phyloP scores from a whole-genome alignment of 176 grass and related monocot genomes.

The Phoenix roebelenii region DNA sequence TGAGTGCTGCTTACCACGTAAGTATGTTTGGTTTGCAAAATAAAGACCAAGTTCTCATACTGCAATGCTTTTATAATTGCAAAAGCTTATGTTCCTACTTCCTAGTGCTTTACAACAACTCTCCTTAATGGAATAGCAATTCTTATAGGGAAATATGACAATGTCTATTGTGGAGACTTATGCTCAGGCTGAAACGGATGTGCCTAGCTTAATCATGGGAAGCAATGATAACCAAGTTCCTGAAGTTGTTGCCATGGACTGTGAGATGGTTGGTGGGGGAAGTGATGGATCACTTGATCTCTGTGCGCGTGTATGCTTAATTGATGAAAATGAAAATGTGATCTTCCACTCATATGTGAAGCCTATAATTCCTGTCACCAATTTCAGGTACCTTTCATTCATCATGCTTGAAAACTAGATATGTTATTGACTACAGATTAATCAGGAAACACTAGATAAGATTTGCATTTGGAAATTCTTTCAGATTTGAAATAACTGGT shows the following conservation, averaged over 20 bases:
- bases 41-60: too few relatives aligned
- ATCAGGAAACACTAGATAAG: too few relatives aligned
- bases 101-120: too few relatives aligned
- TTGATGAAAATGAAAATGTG: conserved; percentile 27
- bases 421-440: too few relatives aligned
- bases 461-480: not conserved
- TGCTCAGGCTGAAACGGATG: not conserved
- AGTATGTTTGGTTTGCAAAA: not conserved
- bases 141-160: not conserved
- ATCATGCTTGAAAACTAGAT: too few relatives aligned
- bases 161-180: conserved; percentile 2
- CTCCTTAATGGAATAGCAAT: not conserved
- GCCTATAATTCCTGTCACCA: conserved; percentile 13
- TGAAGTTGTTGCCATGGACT: conserved; percentile 21
- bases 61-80: too few relatives aligned
- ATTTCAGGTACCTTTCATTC: conserved; percentile 14
- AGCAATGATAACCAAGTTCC: not conserved
- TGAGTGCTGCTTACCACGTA: conserved; percentile 7
- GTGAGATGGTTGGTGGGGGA: conserved; percentile 22
- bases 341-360: conserved; percentile 26
- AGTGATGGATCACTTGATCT: conserved; percentile 19
- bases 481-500: conserved; percentile 20
- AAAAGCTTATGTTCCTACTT: too few relatives aligned
- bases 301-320: conserved; percentile 18
- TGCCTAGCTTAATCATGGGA: not conserved